These are phyloP conservation scores for Ceratocystis albifundus DNA, from an alignment of 2,329 filamentous ascomycete species.

Conservation along the genomic window DNA sequence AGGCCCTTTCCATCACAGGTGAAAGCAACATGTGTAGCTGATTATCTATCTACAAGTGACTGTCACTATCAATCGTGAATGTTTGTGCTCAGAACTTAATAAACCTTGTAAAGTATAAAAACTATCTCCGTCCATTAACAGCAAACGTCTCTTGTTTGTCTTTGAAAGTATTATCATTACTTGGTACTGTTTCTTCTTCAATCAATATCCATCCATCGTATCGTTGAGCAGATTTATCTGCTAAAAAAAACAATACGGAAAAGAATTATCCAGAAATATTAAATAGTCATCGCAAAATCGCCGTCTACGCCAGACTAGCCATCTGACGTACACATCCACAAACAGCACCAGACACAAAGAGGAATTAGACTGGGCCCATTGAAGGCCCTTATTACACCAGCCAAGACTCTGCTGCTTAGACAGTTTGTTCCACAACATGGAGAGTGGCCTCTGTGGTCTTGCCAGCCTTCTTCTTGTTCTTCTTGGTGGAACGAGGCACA, in stretches of 20 bases:
- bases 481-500: slow-evolving; percentile 12
- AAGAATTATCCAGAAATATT: slow-evolving; percentile 30
- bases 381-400: not conserved
- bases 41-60: no score
- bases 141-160: not conserved
- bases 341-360: not conserved
- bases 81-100: not conserved
- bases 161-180: not conserved
- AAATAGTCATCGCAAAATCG: slow-evolving; percentile 6
- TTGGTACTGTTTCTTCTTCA: not conserved
- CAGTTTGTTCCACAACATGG: slow-evolving; percentile 12
- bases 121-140: not conserved
- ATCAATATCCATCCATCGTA: not conserved
- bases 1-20: no score
- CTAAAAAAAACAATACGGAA: slow-evolving; percentile 66
- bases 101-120: not conserved
- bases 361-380: not conserved
- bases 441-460: slow-evolving; percentile 11
- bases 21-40: no score
- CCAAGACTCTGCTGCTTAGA: slow-evolving; percentile 2
- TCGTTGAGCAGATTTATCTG: slow-evolving; percentile 25
- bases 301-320: not conserved
- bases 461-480: slow-evolving; percentile 18
- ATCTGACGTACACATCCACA: not conserved
- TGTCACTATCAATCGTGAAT: not conserved